Evolutionary conservation across 1,284 basidiomycete species (phyloP).

Genomic region (Melampsora medusae): DNA sequence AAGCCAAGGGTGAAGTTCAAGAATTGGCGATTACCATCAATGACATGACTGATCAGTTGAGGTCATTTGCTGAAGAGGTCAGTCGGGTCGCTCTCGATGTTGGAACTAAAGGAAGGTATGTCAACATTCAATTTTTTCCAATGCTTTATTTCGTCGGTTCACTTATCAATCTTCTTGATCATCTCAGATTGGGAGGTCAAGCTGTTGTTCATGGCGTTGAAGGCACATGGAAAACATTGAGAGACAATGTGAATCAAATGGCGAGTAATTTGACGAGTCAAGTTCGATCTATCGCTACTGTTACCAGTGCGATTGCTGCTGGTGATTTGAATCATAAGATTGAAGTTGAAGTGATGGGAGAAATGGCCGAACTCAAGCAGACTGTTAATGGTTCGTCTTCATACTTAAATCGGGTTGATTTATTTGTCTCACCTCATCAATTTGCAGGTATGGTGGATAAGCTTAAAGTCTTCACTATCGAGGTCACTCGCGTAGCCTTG

Average conservation of each 20-base stretch:
- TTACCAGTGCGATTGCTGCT: slow-evolving; percentile 95
- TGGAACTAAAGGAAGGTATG: slow-evolving; percentile 42
- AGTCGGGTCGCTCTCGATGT: slow-evolving; percentile 74
- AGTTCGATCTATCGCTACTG: slow-evolving; percentile 88
- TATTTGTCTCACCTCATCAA: background rate
- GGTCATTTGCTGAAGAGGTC: slow-evolving; percentile 90
- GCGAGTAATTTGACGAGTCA: slow-evolving; percentile 93
- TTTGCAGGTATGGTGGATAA: slow-evolving; percentile 63
- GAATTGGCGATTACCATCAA: slow-evolving; percentile 98
- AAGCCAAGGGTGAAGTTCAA: slow-evolving; percentile 91
- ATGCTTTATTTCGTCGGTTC: too few species aligned
- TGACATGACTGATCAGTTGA: slow-evolving; percentile 72
- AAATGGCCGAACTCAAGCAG: slow-evolving; percentile 94
- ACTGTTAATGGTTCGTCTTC: slow-evolving; percentile 88
- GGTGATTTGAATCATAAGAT: slow-evolving; percentile 95
- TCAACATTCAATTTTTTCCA: background rate
- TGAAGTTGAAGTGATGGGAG: slow-evolving; percentile 91
- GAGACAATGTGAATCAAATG: slow-evolving; percentile 56
- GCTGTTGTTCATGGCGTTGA: slow-evolving; percentile 55
- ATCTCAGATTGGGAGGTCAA: slow-evolving; percentile 54
- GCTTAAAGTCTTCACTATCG: slow-evolving; percentile 83
- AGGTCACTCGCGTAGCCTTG: slow-evolving; percentile 88
- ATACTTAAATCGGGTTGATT: background rate
- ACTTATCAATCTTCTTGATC: slow-evolving; percentile 38
- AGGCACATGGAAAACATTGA: slow-evolving; percentile 55